These are phyloP conservation scores for Anacardium occidentale DNA, from an alignment of 345 rosid genomes.

Conservation along the genomic window DNA sequence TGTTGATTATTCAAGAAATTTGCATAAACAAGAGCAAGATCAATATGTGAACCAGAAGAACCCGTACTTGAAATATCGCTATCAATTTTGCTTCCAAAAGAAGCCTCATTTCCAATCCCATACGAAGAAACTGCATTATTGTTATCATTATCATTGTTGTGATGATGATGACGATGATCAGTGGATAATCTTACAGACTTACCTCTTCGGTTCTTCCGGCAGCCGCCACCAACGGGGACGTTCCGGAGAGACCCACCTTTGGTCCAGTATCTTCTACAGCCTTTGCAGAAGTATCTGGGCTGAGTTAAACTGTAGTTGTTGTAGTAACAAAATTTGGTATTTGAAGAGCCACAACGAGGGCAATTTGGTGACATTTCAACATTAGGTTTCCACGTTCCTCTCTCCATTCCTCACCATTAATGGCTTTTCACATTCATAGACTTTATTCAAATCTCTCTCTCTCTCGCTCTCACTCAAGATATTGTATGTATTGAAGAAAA, in stretches of 20 bases:
- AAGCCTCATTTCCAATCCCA: conserved; percentile 9
- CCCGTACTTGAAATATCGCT: conserved; percentile 22
- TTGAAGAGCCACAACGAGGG: conserved; percentile 62
- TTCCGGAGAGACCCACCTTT: conserved; percentile 60
- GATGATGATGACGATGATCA: background rate
- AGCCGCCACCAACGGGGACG: conserved; percentile 61
- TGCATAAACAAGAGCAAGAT: conserved; percentile 55
- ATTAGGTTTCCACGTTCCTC: conserved; percentile 42
- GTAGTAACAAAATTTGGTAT: conserved; percentile 67
- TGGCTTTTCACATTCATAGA: conserved; percentile 2
- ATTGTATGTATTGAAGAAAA: background rate
- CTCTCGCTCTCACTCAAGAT: background rate
- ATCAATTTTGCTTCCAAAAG: conserved; percentile 8
- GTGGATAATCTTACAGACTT: conserved; percentile 37
- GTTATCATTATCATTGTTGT: no score
- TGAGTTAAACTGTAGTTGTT: conserved; percentile 70
- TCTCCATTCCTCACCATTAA: conserved; percentile 47
- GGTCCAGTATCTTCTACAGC: conserved; percentile 69
- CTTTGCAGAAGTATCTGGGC: conserved; percentile 67
- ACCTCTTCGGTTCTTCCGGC: conserved; percentile 52
- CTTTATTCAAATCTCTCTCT: background rate
- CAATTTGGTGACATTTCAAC: conserved; percentile 53
- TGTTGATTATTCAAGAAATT: conserved; percentile 56
- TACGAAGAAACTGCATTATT: conserved; percentile 9
- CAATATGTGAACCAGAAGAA: conserved; percentile 35